These are phyloP conservation scores for Pleurotus platypus DNA, from an alignment of 768 basidiomycete genomes.

Conservation along the genomic window DNA sequence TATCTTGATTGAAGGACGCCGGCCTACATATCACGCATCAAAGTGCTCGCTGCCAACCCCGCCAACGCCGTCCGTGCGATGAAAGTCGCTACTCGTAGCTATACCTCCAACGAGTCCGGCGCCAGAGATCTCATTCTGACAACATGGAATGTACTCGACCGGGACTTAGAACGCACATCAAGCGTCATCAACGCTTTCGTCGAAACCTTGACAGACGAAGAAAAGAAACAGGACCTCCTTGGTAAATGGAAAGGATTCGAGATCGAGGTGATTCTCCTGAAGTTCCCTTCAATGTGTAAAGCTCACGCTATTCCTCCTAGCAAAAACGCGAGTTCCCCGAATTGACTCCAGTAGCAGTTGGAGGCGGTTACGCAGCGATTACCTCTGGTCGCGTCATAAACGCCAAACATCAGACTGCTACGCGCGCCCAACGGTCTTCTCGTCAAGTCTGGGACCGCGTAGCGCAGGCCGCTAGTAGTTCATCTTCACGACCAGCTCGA, in stretches of 20 bases:
- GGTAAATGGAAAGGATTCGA: slow-evolving; percentile 81
- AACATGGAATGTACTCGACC: slow-evolving; percentile 64
- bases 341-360: slow-evolving; percentile 52
- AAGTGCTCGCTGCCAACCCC: slow-evolving; percentile 53
- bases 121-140: slow-evolving; percentile 86
- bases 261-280: slow-evolving; percentile 53
- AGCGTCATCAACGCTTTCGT: slow-evolving; percentile 71
- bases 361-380: slow-evolving; percentile 74
- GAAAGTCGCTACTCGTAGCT: slow-evolving; percentile 76
- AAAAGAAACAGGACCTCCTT: slow-evolving; percentile 76
- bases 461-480: slow-evolving; percentile 67
- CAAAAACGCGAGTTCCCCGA: slow-evolving; percentile 87
- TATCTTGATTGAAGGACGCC: slow-evolving; percentile 39
- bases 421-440: slow-evolving; percentile 52
- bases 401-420: slow-evolving; percentile 71
- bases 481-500: slow-evolving; percentile 22
- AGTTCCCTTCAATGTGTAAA: not conserved
- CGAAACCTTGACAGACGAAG: slow-evolving; percentile 77
- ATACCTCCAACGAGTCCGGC: slow-evolving; percentile 68
- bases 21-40: slow-evolving; percentile 62
- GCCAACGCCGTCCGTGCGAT: slow-evolving; percentile 56
- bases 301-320: slow-evolving; percentile 29
- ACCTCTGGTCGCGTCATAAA: slow-evolving; percentile 80
- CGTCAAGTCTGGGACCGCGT: slow-evolving; percentile 84
- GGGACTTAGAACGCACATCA: slow-evolving; percentile 64